A percentile compares a stretch with the other conserved stretches of the same genome.
These are phyloP conservation scores for Rhodotorula babjevae DNA, from an alignment of 768 basidiomycete genomes.

Conservation along the genomic window DNA sequence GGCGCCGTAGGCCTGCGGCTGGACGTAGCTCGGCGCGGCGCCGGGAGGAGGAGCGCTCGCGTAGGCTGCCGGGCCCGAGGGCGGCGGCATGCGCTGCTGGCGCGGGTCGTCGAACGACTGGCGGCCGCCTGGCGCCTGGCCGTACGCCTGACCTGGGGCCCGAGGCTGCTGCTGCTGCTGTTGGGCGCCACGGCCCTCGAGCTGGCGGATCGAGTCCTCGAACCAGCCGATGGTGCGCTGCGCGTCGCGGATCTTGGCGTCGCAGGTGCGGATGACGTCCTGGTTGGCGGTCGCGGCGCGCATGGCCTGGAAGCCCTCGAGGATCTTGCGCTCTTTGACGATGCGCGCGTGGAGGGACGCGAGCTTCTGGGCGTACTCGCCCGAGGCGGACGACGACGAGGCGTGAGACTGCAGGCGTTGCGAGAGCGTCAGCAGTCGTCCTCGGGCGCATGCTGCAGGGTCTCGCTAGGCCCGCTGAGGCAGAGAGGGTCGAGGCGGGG, in stretches of 20 bases:
- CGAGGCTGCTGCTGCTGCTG: constrained; percentile 42
- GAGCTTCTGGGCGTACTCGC: constrained; percentile 57
- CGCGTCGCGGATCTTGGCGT: constrained; percentile 79
- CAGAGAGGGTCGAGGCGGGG: not conserved
- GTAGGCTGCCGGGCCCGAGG: too few relatives aligned
- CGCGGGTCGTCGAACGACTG: not conserved
- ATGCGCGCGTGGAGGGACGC: constrained; percentile 84
- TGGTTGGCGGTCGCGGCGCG: constrained; percentile 77
- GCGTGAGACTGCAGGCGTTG: not conserved
- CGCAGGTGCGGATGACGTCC: constrained; percentile 74
- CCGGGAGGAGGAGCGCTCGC: constrained; percentile 19
- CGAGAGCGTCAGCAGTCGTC: too few relatives aligned
- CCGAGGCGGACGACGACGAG: not conserved
- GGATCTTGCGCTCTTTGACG: constrained; percentile 84
- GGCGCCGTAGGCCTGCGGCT: constrained; percentile 25
- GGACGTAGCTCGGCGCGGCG: constrained; percentile 29
- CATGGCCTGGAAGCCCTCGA: constrained; percentile 74
- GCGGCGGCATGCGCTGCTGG: not conserved
- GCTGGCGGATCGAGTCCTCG: constrained; percentile 73
- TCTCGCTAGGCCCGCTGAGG: rapidly evolving
- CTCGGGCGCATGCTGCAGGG: not conserved
- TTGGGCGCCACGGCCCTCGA: constrained; percentile 58
- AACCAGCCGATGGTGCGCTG: constrained; percentile 80
- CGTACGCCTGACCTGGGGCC: not conserved
- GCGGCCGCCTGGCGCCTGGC: not conserved